Base-by-base conservation (phyloP, 352 stramenopile genomes). In the Phytophthora quininea region DNA sequence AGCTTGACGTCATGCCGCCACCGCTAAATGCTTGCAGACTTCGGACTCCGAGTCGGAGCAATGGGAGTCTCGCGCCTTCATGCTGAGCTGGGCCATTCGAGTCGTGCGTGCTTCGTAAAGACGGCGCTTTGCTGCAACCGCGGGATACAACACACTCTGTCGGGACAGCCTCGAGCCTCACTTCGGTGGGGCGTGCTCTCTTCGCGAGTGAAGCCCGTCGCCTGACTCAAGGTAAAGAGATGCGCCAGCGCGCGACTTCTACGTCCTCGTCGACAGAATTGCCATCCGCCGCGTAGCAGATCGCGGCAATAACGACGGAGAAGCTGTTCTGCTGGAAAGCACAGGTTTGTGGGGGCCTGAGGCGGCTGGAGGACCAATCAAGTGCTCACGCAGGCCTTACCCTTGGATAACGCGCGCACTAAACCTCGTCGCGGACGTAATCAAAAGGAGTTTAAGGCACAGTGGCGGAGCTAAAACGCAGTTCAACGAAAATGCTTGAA, bases 271-370 rank as follows among this genome's bases (percentile, higher is more conserved):
- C 3, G 19, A 24, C 24, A n/a, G 24, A 12, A 49, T 30, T 6
- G 19, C 3, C 15, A 8, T 53, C 27, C 11, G 8, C 24, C 12
- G 31, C 35, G 53, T 12, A 46, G 38, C 12, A 60, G 31, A 49
- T 43, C 32, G 15, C 14, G 11, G 35, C 30, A n/a, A n/a, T 38
- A 37, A 66, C 54, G 29, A n/a, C 7, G 2, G 32, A 27, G 45
- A 31, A 57, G 60, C 65, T 73, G 65, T 69, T 73, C 31, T 32
- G 24, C 12, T 54, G 50, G 61, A 73, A 73, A 55, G 19, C 8
- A 12, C 15, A 38, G 53, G 57, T 64, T 56, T 69, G 53, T 73
- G 52, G 55, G 46, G 46, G 32, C 5, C 53, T 45, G 35, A 53
- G 47, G 15, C 59, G 46, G 51, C 29, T 15, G 12, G 61, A 54